Evolutionary conservation across 331 rosid genomes (phyloP).

Genomic region (Saraca asoca): DNA sequence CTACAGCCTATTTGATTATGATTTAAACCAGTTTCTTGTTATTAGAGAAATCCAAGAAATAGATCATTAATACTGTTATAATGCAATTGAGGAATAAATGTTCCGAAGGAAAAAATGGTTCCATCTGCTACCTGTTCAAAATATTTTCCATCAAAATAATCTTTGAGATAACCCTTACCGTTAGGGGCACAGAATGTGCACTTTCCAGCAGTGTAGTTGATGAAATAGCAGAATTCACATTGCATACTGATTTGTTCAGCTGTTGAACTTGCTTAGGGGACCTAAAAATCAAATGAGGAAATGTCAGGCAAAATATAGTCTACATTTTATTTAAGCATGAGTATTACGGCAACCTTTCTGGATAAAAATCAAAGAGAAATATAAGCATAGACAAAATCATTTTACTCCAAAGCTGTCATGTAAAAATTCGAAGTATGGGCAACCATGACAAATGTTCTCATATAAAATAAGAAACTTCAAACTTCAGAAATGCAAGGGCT

Average conservation of each 20-base stretch:
- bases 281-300: constrained; percentile 51
- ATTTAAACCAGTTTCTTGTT: constrained; percentile 18
- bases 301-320: constrained; percentile 4
- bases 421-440: constrained; percentile 24
- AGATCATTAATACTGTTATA: background rate
- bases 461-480: background rate
- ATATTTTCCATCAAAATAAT: constrained; percentile 20
- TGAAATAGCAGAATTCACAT: constrained; percentile 72
- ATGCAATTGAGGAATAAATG: constrained; percentile 15
- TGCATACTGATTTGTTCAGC: constrained; percentile 86
- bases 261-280: constrained; percentile 82
- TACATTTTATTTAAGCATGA: no score
- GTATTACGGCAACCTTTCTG: no score
- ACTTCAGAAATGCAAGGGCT: constrained; percentile 1
- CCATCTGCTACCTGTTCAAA: constrained; percentile 9
- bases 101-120: background rate
- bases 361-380: constrained; percentile 1
- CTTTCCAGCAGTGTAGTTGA: constrained; percentile 84
- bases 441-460: constrained; percentile 2
- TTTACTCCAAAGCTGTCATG: constrained; percentile 15
- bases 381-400: background rate
- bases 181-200: constrained; percentile 56
- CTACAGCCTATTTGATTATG: constrained; percentile 17
- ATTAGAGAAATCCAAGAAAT: constrained; percentile 17
- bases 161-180: constrained; percentile 48